Conservation (phyloP, 2,329 filamentous ascomycete genomes). For the Blastomyces emzantsi region DNA sequence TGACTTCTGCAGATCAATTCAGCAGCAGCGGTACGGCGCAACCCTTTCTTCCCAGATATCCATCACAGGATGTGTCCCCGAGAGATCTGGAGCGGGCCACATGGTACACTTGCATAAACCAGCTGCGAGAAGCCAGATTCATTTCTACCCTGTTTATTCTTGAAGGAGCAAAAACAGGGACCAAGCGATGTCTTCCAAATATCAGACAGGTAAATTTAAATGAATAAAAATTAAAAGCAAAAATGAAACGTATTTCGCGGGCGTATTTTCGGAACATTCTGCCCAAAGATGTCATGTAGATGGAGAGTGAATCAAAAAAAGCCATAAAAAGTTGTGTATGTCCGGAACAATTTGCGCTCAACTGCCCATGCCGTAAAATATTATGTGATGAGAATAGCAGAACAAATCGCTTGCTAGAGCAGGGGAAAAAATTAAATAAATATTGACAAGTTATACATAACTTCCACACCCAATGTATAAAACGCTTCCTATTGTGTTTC, state of each 20-base stretch:
- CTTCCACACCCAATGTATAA: not conserved
- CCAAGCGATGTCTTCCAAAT: not conserved
- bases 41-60: not conserved
- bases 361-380: not conserved
- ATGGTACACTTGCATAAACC: slow-evolving; percentile 5
- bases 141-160: not conserved
- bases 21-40: not conserved
- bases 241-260: not conserved
- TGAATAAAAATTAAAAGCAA: not conserved
- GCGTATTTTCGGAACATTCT: not conserved
- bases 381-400: not conserved
- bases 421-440: not conserved
- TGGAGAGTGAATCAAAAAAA: not conserved
- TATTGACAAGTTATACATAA: not conserved
- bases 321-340: not conserved
- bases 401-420: not conserved
- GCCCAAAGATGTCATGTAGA: not conserved
- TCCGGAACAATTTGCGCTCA: not conserved
- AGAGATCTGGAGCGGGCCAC: slow-evolving; percentile 1
- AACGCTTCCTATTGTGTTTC: not conserved
- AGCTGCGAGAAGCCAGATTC: not conserved
- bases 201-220: not conserved
- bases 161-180: not conserved
- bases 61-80: not conserved
- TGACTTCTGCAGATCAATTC: not conserved